phyloP scores from a whole-genome alignment of 2,329 filamentous ascomycete genomes.

The Fusarium annulatum region DNA sequence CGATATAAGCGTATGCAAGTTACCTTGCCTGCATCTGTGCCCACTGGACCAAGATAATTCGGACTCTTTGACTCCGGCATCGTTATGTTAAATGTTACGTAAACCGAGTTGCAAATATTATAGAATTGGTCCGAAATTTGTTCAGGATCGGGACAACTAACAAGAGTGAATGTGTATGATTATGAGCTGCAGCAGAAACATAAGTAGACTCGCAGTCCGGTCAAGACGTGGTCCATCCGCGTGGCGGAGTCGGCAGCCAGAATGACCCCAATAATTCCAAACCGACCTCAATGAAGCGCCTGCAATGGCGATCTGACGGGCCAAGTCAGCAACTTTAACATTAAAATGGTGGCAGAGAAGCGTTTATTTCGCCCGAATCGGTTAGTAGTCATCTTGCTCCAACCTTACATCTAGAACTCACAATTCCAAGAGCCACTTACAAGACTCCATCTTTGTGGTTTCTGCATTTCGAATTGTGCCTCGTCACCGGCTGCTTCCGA shows the following conservation, averaged over 20 bases:
- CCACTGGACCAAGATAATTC: not conserved
- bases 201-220: not conserved
- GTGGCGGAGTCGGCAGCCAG: constrained; percentile 2
- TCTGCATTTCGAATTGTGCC: not conserved
- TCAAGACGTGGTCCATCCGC: not conserved
- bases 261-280: not conserved
- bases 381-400: not conserved
- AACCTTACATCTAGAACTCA: not conserved
- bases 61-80: constrained; percentile 2
- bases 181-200: not conserved
- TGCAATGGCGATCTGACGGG: not conserved
- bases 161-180: not conserved
- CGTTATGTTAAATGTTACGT: not conserved
- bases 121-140: not conserved
- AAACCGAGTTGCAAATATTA: not conserved
- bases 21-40: constrained; percentile 5
- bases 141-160: not conserved
- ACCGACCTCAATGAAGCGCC: too few relatives aligned
- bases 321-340: not conserved
- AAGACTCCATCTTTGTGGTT: not conserved
- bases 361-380: not conserved
- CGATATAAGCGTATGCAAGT: not conserved
- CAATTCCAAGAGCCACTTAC: not conserved
- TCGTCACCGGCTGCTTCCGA: not conserved
- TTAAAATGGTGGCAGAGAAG: not conserved